These are phyloP conservation scores for Mortierella sp. DNA, from an alignment of 371 early-diverging fungal genomes.

Conservation along the genomic window DNA sequence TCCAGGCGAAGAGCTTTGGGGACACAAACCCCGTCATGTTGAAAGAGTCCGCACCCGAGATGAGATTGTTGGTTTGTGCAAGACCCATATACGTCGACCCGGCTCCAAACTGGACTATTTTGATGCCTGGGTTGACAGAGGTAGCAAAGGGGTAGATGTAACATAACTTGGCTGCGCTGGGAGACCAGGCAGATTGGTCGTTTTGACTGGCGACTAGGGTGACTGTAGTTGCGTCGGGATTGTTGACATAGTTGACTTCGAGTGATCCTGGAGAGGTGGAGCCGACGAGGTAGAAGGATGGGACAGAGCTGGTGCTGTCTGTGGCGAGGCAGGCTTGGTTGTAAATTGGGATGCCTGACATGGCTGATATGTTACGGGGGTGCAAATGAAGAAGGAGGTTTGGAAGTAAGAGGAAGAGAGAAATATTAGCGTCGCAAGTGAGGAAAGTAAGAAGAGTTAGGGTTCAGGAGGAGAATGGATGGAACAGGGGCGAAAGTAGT, in stretches of 20 bases:
- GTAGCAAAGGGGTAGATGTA: neutral
- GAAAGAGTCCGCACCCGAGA: neutral
- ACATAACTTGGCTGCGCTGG: neutral
- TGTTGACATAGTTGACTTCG: neutral
- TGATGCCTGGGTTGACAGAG: neutral
- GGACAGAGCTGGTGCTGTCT: neutral
- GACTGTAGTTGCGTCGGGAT: neutral
- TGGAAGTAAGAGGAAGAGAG: neutral
- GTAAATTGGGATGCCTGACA: neutral
- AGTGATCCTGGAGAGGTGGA: neutral
- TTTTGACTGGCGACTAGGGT: neutral
- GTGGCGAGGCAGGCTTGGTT: neutral
- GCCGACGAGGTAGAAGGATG: neutral
- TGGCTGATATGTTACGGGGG: too few species aligned
- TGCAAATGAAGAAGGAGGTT: neutral
- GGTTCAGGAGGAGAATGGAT: neutral
- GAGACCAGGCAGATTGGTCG: neutral
- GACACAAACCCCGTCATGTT: neutral
- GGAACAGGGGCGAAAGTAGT: neutral
- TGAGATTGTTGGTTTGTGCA: neutral
- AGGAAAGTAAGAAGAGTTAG: too few species aligned
- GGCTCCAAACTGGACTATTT: neutral
- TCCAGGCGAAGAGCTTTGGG: neutral
- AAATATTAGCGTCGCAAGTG: too few species aligned
- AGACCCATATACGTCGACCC: neutral